A percentile compares a stretch with the other conserved stretches of the same genome.
These are phyloP conservation scores for Pythium coloratum DNA, from an alignment of 352 stramenopile species.

Conservation along the genomic window DNA sequence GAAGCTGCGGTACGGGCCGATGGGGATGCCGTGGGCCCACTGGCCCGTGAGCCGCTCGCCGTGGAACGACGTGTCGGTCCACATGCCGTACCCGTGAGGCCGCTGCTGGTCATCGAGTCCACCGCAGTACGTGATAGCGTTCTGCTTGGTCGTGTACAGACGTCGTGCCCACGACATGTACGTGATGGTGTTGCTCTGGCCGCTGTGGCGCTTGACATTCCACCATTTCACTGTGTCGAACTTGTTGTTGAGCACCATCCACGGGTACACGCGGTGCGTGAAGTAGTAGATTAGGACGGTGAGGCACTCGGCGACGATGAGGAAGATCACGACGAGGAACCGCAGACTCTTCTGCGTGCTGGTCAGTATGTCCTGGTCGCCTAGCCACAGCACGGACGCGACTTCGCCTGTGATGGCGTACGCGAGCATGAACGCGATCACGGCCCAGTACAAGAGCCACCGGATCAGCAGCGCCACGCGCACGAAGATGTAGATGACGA, in stretches of 20 bases:
- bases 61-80: slow-evolving; percentile 62
- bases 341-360: slow-evolving; percentile 29
- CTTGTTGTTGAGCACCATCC: slow-evolving; percentile 37
- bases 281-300: slow-evolving; percentile 46
- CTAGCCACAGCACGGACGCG: slow-evolving; percentile 34
- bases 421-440: slow-evolving; percentile 61
- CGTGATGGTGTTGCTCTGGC: slow-evolving; percentile 27
- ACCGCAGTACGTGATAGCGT: slow-evolving; percentile 51
- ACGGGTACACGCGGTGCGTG: slow-evolving; percentile 56
- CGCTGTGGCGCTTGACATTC: slow-evolving; percentile 24
- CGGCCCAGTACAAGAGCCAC: slow-evolving; percentile 85
- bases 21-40: slow-evolving; percentile 57
- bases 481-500: slow-evolving; percentile 66
- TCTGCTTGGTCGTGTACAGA: slow-evolving; percentile 32
- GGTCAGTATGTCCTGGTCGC: slow-evolving; percentile 31
- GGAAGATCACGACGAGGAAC: slow-evolving; percentile 26
- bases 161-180: slow-evolving; percentile 24
- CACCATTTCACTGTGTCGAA: slow-evolving; percentile 42
- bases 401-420: slow-evolving; percentile 50
- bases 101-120: slow-evolving; percentile 39
- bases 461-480: slow-evolving; percentile 73
- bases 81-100: slow-evolving; percentile 61
- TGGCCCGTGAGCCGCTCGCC: slow-evolving; percentile 57
- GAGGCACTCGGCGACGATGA: slow-evolving; percentile 44
- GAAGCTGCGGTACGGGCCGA: slow-evolving; percentile 58